Conservation (phyloP, 1,284 basidiomycete species). For the Trichosporon coremiiforme region DNA sequence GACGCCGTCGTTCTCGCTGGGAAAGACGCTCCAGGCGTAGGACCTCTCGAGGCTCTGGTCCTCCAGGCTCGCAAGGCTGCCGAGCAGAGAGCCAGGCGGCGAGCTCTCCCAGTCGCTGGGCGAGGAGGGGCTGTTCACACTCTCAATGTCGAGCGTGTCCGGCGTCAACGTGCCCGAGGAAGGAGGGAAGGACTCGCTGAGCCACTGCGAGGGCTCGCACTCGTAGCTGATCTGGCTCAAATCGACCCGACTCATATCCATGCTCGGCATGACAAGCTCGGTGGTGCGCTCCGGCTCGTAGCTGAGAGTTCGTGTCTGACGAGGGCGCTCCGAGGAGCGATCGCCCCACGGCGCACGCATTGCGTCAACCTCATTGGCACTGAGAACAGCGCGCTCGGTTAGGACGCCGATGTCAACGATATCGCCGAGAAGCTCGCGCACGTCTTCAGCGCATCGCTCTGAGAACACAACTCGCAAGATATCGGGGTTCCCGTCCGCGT, state of each 20-base stretch:
- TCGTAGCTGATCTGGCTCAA: not conserved
- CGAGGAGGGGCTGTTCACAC: not conserved
- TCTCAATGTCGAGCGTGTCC: not conserved
- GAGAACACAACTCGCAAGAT: conserved; percentile 43
- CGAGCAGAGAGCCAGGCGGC: not conserved
- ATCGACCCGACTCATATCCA: conserved; percentile 33
- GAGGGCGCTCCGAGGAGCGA: not conserved
- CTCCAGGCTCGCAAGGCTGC: conserved; percentile 3
- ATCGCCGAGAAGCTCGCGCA: conserved; percentile 41
- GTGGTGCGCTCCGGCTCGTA: conserved; percentile 9
- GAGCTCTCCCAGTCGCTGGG: conserved; percentile 8
- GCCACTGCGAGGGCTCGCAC: not conserved
- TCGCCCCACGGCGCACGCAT: conserved; percentile 17
- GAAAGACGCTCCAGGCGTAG: conserved; percentile 13
- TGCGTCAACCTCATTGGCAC: conserved; percentile 20
- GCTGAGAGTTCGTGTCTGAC: not conserved
- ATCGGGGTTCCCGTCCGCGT: conserved; percentile 38
- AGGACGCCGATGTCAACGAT: conserved; percentile 39
- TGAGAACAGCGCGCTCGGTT: conserved; percentile 18
- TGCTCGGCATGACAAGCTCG: conserved; percentile 41
- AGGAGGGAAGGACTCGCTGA: not conserved
- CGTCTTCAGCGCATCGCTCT: conserved; percentile 38
- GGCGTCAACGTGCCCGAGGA: not conserved
- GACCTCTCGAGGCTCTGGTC: conserved; percentile 15
- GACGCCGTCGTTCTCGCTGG: conserved; percentile 13